Conservation (phyloP, 371 early-diverging fungal genomes). For the Apophysomyces variabilis region DNA sequence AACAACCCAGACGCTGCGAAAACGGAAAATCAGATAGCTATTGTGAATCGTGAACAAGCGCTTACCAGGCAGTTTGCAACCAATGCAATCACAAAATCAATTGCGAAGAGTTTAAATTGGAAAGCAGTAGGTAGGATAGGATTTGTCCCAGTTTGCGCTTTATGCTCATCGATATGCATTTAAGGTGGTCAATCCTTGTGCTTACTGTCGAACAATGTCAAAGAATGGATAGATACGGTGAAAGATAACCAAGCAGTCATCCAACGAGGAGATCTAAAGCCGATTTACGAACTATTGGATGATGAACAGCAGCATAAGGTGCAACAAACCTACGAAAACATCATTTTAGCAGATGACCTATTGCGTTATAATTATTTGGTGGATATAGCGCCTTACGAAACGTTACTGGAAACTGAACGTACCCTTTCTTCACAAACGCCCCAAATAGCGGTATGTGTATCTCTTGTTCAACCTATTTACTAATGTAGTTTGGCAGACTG, state of each 20-base stretch:
- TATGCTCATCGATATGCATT: neutral
- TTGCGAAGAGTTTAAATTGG: neutral
- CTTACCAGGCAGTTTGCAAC: neutral
- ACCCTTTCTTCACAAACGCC: too few relatives aligned
- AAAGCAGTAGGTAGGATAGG: neutral
- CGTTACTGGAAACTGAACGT: too few relatives aligned
- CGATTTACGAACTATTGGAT: neutral
- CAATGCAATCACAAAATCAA: neutral
- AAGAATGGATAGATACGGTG: neutral
- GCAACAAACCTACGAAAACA: slow-evolving; percentile 1
- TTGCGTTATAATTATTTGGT: neutral
- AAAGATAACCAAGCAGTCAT: neutral
- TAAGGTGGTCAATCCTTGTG: neutral
- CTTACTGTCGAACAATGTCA: neutral
- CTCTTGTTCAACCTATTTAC: too few relatives aligned
- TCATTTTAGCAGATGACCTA: neutral
- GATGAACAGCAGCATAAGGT: neutral
- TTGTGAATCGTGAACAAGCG: neutral
- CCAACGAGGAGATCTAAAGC: neutral
- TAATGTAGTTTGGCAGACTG: too few relatives aligned
- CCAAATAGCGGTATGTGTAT: too few relatives aligned
- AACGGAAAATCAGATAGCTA: neutral
- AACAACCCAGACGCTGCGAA: neutral
- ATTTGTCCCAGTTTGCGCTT: neutral
- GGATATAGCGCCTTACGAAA: neutral